Percentiles rank a stretch among this genome's conserved stretches.
Conservation (phyloP, 2,329 filamentous ascomycete species). For the Colletotrichum tabaci region DNA sequence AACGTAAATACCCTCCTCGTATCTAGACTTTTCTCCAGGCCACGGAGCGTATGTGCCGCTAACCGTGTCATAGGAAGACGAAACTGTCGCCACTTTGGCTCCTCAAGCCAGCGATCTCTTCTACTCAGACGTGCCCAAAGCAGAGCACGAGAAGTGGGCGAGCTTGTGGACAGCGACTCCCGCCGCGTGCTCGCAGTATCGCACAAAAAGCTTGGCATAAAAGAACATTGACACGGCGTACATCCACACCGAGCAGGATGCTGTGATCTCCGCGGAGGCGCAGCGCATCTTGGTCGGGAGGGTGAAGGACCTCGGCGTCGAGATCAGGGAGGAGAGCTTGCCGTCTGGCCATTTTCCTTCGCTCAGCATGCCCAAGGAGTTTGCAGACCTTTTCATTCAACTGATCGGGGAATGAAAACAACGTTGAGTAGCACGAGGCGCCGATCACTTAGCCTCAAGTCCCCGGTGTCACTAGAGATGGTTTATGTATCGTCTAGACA, state of each 20-base stretch:
- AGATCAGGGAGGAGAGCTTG: not conserved
- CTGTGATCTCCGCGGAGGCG: not conserved
- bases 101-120: not conserved
- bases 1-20: not conserved
- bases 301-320: slow-evolving; percentile 11
- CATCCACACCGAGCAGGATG: slow-evolving; percentile 8
- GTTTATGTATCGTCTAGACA: not conserved
- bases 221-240: not conserved
- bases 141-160: not conserved
- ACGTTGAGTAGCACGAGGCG: not conserved
- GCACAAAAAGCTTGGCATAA: not conserved
- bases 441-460: too few species aligned
- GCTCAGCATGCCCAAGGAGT: too few species aligned
- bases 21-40: not conserved
- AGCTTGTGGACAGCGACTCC: not conserved
- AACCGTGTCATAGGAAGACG: too few species aligned
- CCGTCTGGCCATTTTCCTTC: too few species aligned
- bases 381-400: not conserved
- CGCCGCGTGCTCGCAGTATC: not conserved
- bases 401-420: not conserved
- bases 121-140: slow-evolving; percentile 4
- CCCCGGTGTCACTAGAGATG: too few species aligned
- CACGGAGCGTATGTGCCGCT: too few species aligned
- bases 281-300: not conserved
- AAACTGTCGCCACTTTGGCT: too few species aligned